Percentiles rank a stretch among this genome's conserved stretches.
phyloP scores from a whole-genome alignment of 1,139 yeast species.

The Saccharomyces pastorianus region DNA sequence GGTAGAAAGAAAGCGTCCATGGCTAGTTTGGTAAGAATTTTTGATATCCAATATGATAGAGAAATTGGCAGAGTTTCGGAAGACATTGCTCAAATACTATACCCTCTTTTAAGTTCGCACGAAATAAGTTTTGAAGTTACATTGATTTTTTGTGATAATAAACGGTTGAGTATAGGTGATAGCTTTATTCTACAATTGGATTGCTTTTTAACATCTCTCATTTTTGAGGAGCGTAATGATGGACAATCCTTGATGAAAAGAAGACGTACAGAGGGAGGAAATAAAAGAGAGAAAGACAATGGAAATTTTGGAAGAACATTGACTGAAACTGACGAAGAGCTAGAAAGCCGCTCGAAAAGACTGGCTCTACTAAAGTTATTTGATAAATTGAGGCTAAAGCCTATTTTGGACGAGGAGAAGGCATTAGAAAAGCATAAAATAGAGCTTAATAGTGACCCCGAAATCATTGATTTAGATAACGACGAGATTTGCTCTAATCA shows the following conservation, averaged over 20 bases:
- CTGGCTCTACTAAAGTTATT: slow-evolving; percentile 51
- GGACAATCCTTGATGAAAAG: slow-evolving; percentile 8
- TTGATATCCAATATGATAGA: slow-evolving; percentile 30
- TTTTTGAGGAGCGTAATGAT: slow-evolving; percentile 35
- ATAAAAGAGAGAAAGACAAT: slow-evolving; percentile 3
- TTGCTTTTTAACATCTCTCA: slow-evolving; percentile 46
- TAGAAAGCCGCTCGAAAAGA: slow-evolving; percentile 46
- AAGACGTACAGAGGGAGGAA: slow-evolving; percentile 13
- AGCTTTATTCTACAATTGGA: slow-evolving; percentile 56
- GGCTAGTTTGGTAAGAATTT: slow-evolving; percentile 23
- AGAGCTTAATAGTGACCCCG: slow-evolving; percentile 25
- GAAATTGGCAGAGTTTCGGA: slow-evolving; percentile 78
- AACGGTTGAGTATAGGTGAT: slow-evolving; percentile 62
- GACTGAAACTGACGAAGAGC: slow-evolving; percentile 49
- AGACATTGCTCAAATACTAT: slow-evolving; percentile 57
- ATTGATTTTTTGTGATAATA: slow-evolving; percentile 49
- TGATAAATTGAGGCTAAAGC: slow-evolving; percentile 38
- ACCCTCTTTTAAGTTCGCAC: slow-evolving; percentile 55
- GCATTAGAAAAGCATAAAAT: slow-evolving; percentile 10
- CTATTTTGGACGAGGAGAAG: slow-evolving; percentile 21
- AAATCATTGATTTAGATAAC: slow-evolving; percentile 28
- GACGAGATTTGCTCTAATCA: slow-evolving; percentile 6
- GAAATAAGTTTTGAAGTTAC: slow-evolving; percentile 51
- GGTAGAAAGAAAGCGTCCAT: slow-evolving; percentile 16
- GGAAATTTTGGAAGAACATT: slow-evolving; percentile 6